These are phyloP conservation scores for Saccharomycopsis synnaedendra DNA, from an alignment of 805 yeast genomes.

Conservation along the genomic window DNA sequence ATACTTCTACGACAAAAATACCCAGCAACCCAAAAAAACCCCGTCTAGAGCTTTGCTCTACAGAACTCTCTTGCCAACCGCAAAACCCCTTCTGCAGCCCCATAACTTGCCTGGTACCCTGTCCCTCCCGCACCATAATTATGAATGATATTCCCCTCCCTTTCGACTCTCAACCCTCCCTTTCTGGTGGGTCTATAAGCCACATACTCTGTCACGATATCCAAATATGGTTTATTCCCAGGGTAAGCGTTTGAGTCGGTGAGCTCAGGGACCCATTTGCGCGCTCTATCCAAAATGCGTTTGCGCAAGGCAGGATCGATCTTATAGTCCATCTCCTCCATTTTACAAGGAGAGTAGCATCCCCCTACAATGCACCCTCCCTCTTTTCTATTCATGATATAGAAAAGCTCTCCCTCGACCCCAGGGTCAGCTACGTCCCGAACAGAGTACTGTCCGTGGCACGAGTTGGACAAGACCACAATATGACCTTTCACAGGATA, in stretches of 20 bases:
- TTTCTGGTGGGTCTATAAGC: conserved; percentile 60
- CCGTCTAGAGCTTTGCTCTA: too few species aligned
- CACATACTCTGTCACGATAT: conserved; percentile 39
- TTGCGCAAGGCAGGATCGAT: conserved; percentile 34
- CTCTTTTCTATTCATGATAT: conserved; percentile 60
- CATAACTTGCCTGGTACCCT: conserved; percentile 67
- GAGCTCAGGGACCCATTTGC: conserved; percentile 23
- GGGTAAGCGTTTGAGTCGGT: conserved; percentile 20
- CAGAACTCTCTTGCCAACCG: conserved; percentile 22
- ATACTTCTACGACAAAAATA: too few species aligned
- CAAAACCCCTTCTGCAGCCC: conserved; percentile 41
- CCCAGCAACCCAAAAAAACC: too few species aligned
- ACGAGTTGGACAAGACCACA: conserved; percentile 36
- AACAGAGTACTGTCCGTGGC: conserved; percentile 26
- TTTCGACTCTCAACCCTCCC: conserved; percentile 46
- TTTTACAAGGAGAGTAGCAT: conserved; percentile 19
- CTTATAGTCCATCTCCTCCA: conserved; percentile 17
- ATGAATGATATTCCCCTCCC: conserved; percentile 36
- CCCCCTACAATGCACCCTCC: conserved; percentile 70
- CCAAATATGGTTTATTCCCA: conserved; percentile 28
- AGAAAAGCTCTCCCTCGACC: conserved; percentile 34
- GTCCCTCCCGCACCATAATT: conserved; percentile 68
- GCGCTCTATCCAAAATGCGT: conserved; percentile 37
- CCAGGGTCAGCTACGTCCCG: conserved; percentile 22
- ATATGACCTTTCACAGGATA: conserved; percentile 54